phyloP scores from a whole-genome alignment of 305 asterid species.

The Rubia tinctorum region DNA sequence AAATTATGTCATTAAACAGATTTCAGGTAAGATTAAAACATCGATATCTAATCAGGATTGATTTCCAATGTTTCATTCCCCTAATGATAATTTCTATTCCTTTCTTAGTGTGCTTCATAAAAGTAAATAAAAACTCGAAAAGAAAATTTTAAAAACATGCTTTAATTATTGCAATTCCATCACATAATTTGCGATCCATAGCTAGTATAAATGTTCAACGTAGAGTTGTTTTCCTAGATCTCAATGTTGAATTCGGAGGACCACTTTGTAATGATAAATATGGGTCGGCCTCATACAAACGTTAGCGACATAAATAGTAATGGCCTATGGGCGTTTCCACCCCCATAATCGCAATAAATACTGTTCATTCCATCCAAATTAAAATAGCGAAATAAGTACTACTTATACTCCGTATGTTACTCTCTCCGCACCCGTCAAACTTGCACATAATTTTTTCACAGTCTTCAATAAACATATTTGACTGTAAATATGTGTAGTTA shows the following conservation, averaged over 20 bases:
- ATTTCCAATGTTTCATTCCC: not conserved
- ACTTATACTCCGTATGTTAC: no score
- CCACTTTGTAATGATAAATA: not conserved
- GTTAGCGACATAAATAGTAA: not conserved
- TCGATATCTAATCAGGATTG: no score
- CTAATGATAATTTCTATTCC: no score
- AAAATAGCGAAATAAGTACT: no score
- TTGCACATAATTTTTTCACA: no score
- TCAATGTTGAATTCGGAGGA: not conserved
- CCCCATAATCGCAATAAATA: not conserved
- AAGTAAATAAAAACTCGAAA: not conserved
- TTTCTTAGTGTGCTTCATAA: not conserved
- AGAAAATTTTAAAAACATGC: not conserved
- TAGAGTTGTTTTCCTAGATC: slow-evolving; percentile 1
- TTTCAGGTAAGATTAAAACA: no score
- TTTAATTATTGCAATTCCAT: not conserved
- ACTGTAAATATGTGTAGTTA: no score
- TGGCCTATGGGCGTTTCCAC: not conserved
- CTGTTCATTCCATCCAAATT: no score
- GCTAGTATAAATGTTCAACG: slow-evolving; percentile 1
- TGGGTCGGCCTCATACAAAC: not conserved
- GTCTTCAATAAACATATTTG: no score
- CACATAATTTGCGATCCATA: not conserved
- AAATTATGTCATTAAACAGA: no score
- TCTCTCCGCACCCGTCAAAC: no score